Conservation (phyloP, 2,329 filamentous ascomycete genomes). For the Verruconis gallopava region DNA sequence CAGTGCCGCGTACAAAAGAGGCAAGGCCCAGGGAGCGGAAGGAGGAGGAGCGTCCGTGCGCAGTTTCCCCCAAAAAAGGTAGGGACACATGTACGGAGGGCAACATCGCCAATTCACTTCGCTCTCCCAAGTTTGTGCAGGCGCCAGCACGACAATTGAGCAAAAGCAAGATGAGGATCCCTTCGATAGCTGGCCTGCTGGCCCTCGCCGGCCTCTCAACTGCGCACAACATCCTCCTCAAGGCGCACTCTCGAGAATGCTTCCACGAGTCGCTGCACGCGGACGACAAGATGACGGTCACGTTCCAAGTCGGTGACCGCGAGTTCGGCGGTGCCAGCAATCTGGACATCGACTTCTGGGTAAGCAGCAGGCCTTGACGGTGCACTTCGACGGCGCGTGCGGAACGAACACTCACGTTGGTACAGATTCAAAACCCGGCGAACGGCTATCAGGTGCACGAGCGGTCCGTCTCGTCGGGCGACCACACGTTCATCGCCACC, state of each 20-base stretch:
- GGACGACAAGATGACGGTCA: slow-evolving; percentile 97
- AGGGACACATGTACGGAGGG: background rate
- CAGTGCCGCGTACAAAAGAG: too few species aligned
- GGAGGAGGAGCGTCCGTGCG: too few species aligned
- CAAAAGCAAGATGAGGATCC: background rate
- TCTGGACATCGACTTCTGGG: slow-evolving; percentile 96
- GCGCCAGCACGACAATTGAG: too few species aligned
- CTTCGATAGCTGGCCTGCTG: slow-evolving; percentile 17
- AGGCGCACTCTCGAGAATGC: slow-evolving; percentile 87
- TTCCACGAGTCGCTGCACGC: slow-evolving; percentile 88
- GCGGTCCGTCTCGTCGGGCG: slow-evolving; percentile 72
- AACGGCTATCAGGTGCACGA: slow-evolving; percentile 68
- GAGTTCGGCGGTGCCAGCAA: slow-evolving; percentile 93
- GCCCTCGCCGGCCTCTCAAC: slow-evolving; percentile 45
- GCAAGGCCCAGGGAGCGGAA: too few species aligned
- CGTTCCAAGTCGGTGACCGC: slow-evolving; percentile 92
- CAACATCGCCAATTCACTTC: background rate
- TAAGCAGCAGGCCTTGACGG: slow-evolving; percentile 43
- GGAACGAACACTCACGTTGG: background rate
- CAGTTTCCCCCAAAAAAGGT: too few species aligned
- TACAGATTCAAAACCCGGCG: slow-evolving; percentile 63
- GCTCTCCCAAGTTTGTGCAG: too few species aligned
- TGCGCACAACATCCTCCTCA: slow-evolving; percentile 93
- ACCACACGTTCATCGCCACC: slow-evolving; percentile 79
- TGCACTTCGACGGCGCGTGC: background rate